Percentiles rank a stretch among this genome's conserved stretches.
Evolutionary conservation across 495 filamentous ascomycete genomes (phyloP).

Genomic region (Penicillium ochrochloron): DNA sequence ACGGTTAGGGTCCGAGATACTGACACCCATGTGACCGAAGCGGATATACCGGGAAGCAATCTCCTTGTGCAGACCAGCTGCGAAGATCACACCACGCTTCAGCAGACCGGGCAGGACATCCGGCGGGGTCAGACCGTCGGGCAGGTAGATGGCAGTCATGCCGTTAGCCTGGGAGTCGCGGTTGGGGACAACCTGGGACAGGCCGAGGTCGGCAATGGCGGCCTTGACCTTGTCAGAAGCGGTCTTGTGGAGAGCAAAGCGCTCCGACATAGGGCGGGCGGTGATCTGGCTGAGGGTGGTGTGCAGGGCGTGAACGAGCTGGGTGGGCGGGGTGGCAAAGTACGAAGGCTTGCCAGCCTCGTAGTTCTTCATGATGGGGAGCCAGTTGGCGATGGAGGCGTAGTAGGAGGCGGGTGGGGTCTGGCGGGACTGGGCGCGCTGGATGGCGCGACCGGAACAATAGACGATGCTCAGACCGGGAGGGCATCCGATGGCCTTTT

Average conservation of each 20-base stretch:
- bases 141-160: constrained; percentile 97
- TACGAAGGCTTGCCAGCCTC: constrained; percentile 96
- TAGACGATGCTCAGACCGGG: constrained; percentile 92
- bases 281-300: constrained; percentile 90
- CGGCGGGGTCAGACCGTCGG: constrained; percentile 75
- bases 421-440: constrained; percentile 77
- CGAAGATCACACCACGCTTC: constrained; percentile 92
- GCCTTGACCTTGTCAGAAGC: constrained; percentile 84
- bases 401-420: constrained; percentile 85
- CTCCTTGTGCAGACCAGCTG: constrained; percentile 91
- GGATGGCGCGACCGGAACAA: constrained; percentile 87
- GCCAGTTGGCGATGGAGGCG: constrained; percentile 94
- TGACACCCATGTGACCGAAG: constrained; percentile 96
- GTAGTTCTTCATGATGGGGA: constrained; percentile 98
- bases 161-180: constrained; percentile 91
- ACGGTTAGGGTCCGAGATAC: constrained; percentile 61
- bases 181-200: constrained; percentile 82
- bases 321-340: constrained; percentile 94
- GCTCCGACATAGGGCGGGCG: constrained; percentile 71
- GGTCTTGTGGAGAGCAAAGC: constrained; percentile 77
- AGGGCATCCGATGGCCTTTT: constrained; percentile 95
- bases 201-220: constrained; percentile 73
- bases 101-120: constrained; percentile 84
- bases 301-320: constrained; percentile 92
- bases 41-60: constrained; percentile 73